Conservation (phyloP, 164 flowering plant species). For the Saururus chinensis region DNA sequence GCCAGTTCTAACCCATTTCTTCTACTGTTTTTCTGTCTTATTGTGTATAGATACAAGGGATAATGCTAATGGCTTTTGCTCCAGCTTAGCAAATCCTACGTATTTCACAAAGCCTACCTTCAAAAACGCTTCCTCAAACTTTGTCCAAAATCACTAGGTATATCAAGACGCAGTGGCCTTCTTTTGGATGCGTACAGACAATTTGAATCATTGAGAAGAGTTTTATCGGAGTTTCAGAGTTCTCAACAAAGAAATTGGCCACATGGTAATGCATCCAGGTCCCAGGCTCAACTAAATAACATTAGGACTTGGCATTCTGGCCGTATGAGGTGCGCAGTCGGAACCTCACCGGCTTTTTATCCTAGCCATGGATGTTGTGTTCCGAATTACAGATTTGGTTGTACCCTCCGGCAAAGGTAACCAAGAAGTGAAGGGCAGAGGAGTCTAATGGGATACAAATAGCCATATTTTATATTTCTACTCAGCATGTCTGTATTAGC, state of each 20-base stretch:
- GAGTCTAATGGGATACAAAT: too few relatives aligned
- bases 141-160: slow-evolving; percentile 25
- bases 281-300: slow-evolving; percentile 48
- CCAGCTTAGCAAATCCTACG: neutral
- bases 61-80: neutral
- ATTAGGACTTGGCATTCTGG: slow-evolving; percentile 37
- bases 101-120: neutral
- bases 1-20: too few relatives aligned
- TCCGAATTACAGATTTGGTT: slow-evolving; percentile 47
- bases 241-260: slow-evolving; percentile 60
- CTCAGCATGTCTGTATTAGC: too few relatives aligned
- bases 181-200: slow-evolving; percentile 91
- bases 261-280: slow-evolving; percentile 55
- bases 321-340: slow-evolving; percentile 60
- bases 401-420: too few relatives aligned
- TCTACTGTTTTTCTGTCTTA: neutral
- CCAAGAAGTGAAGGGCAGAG: too few relatives aligned
- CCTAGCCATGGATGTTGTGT: slow-evolving; percentile 75
- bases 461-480: too few relatives aligned
- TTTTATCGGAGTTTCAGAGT: slow-evolving; percentile 26
- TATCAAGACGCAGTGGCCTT: slow-evolving; percentile 65
- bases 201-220: slow-evolving; percentile 76
- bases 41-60: neutral
- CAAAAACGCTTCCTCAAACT: slow-evolving; percentile 9
- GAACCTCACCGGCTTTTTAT: slow-evolving; percentile 58